phyloP scores from a whole-genome alignment of 148 eudicot genomes.

The Arctostaphylos glauca region DNA sequence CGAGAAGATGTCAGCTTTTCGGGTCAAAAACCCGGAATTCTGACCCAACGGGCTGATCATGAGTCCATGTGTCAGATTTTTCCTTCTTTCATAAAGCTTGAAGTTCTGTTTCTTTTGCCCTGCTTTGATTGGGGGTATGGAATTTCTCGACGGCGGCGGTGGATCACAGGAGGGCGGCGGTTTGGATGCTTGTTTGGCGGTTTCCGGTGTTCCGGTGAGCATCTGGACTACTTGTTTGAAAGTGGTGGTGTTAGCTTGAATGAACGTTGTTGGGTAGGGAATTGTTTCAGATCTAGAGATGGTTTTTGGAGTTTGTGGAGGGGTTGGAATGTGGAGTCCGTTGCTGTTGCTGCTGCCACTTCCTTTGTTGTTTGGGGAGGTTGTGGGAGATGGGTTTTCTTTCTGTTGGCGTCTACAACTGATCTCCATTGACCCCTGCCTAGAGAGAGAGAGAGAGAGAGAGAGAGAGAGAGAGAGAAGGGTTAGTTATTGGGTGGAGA shows the following conservation, averaged over 20 bases:
- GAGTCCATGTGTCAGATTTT: constrained; percentile 50
- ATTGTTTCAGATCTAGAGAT: constrained; percentile 64
- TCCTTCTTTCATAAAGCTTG: constrained; percentile 79
- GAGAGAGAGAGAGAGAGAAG: constrained; percentile 12
- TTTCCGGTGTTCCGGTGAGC: constrained; percentile 76
- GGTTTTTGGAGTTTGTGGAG: constrained; percentile 41
- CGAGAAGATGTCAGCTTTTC: constrained; percentile 55
- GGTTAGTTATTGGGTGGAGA: constrained; percentile 23
- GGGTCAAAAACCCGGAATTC: constrained; percentile 35
- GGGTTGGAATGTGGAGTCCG: constrained; percentile 27
- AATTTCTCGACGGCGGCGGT: constrained; percentile 21
- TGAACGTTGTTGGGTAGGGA: constrained; percentile 83
- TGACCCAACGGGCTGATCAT: constrained; percentile 49
- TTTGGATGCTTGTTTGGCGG: constrained; percentile 24
- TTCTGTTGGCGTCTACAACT: constrained; percentile 40
- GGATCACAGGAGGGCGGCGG: constrained; percentile 17
- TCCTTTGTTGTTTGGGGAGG: constrained; percentile 44
- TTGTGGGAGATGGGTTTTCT: constrained; percentile 40
- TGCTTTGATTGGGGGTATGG: constrained; percentile 58
- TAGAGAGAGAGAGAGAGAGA: constrained; percentile 17
- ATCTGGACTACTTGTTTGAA: constrained; percentile 91
- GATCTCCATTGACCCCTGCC: constrained; percentile 46
- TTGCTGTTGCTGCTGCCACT: constrained; percentile 32
- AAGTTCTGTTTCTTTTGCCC: constrained; percentile 51
- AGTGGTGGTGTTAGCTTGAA: constrained; percentile 70